These are phyloP conservation scores for Salvia hispanica DNA, from an alignment of 257 asterid species.

Conservation along the genomic window DNA sequence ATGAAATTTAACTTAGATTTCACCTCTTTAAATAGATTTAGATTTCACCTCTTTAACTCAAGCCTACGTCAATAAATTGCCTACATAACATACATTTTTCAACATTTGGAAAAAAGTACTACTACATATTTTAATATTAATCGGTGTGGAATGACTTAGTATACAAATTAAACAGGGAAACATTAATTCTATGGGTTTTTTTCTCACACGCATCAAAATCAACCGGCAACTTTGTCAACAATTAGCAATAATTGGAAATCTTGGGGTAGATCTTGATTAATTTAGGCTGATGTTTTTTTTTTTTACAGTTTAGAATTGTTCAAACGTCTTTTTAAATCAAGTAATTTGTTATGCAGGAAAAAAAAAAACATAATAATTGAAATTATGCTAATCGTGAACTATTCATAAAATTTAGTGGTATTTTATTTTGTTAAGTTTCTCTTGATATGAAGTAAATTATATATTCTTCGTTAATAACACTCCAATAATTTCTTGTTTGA, in stretches of 20 bases:
- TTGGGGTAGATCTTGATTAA: not conserved
- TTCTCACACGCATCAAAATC: not conserved
- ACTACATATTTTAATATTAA: not conserved
- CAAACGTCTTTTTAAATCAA: not conserved
- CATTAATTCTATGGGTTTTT: not conserved
- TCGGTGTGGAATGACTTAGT: slow-evolving; percentile 10
- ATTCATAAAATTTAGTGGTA: no score
- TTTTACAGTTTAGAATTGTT: not conserved
- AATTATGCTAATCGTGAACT: no score
- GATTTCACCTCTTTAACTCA: not conserved
- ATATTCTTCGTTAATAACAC: no score
- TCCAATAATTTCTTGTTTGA: no score
- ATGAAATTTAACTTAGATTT: not conserved
- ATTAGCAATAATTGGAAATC: slow-evolving; percentile 6
- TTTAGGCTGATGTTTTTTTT: not conserved
- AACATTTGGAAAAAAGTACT: slow-evolving; percentile 14
- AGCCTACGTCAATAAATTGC: not conserved
- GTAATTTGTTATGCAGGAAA: not conserved
- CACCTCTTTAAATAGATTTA: slow-evolving; percentile 28
- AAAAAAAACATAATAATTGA: not conserved
- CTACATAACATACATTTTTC: not conserved
- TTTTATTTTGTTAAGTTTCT: no score
- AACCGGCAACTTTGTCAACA: slow-evolving; percentile 21
- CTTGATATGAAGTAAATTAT: no score
- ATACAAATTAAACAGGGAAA: not conserved